Percentiles rank a stretch among this genome's conserved stretches.
phyloP scores from a whole-genome alignment of 2,329 filamentous ascomycete species.

The Didymella pinodella region DNA sequence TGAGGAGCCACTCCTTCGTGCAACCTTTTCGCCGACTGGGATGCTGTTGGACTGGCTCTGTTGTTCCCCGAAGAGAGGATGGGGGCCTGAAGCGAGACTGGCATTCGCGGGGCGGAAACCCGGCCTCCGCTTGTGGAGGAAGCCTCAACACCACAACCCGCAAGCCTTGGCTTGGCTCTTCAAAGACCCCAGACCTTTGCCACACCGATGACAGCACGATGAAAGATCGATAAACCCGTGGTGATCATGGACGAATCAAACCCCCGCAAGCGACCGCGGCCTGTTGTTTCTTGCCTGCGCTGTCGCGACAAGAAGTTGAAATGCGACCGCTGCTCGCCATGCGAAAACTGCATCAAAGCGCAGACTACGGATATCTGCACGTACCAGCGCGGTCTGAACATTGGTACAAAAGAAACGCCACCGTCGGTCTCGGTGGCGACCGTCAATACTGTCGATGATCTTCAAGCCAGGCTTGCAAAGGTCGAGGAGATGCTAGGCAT shows the following conservation, averaged over 20 bases:
- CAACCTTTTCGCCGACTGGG: background rate
- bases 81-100: background rate
- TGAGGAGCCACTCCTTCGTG: background rate
- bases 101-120: background rate
- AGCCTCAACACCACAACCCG: background rate
- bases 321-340: constrained; percentile 36
- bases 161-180: background rate
- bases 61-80: background rate
- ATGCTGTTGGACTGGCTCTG: background rate
- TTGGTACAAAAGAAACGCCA: background rate
- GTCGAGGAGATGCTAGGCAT: constrained; percentile 32
- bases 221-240: background rate
- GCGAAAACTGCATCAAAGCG: constrained; percentile 36
- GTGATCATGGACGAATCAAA: constrained; percentile 25
- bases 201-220: background rate
- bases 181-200: background rate
- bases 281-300: constrained; percentile 36
- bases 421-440: background rate
- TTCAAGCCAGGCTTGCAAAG: constrained; percentile 29
- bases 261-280: constrained; percentile 32
- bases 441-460: constrained; percentile 23
- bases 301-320: constrained; percentile 41
- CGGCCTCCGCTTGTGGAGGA: background rate
- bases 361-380: constrained; percentile 27
- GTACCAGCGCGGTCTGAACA: constrained; percentile 16